Base-by-base conservation (phyloP, 352 stramenopile genomes). In the Phytopythium chamaehyphon region DNA sequence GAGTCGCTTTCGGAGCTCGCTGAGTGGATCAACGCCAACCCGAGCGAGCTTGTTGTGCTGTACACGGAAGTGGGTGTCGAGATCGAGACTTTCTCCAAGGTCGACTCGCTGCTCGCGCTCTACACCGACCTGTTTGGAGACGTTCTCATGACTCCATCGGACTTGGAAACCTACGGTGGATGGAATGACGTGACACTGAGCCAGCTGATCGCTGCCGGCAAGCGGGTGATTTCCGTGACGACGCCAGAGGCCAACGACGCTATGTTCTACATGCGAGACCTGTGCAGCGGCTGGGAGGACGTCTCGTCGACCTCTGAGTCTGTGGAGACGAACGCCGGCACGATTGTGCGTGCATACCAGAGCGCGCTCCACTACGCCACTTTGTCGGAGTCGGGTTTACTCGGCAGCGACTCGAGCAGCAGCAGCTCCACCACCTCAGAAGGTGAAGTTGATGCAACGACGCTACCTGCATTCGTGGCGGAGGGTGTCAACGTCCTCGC, bases 401-500 rank as follows among this genome's bases (percentile, higher is more conserved):
- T 46, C 15, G 69, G 63, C 10, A 61, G 33, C 14, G 40, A 35
- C 33, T 23, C 22, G n/a, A 28, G 47, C n/a, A 22, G 60, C 26
- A 56, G 62, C 51, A 64, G 61, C 2, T 51, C 55, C 9, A 64
- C 61, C 5, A 54, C 55, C 9, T 59, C 45, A 14, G 50, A 70
- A 26, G 55, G 53, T 0, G 31, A 62, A 15, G 35, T 88, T 28
- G 72, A 69, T 18, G 55, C 66, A 0, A 59, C 59, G 16, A 83
- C 55, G 26, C n/a, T 87, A 3, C 61, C 71, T 2, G 57, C 64
- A 10, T 80, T 83, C 35, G 61, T 82, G 44, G 66, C 70, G 21
- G 71, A 71, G 0, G 76, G 76, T n/a, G 71, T 82, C 28, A 88
- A 88, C 48, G 59, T 88, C 35, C 23, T 86, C 12, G 69, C 79